A percentile compares a stretch with the other conserved stretches of the same genome.
Conservation (phyloP, 768 basidiomycete species). For the Lactifluus hygrophoroides region DNA sequence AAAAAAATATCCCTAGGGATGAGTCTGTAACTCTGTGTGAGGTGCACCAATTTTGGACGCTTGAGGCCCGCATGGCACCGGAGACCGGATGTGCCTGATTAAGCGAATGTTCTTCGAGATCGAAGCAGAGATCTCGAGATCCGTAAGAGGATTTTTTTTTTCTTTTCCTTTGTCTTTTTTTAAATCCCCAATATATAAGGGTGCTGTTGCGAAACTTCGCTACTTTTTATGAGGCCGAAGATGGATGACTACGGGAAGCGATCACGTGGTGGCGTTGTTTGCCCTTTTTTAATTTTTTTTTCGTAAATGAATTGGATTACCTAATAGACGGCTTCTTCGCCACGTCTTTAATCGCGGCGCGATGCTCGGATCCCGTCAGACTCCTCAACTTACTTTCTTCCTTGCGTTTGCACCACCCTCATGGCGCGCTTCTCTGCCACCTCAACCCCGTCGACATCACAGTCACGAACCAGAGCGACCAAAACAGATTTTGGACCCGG, state of each 20-base stretch:
- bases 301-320: background rate
- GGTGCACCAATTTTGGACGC: constrained; percentile 1
- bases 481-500: constrained; percentile 7
- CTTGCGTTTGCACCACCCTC: constrained; percentile 3
- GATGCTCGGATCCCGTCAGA: constrained; percentile 13
- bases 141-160: constrained; percentile 2
- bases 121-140: constrained; percentile 15
- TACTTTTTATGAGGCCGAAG: constrained; percentile 10
- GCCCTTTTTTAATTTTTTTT: constrained; percentile 2
- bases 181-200: background rate
- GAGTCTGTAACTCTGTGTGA: constrained; percentile 9
- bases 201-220: background rate
- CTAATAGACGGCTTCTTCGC: constrained; percentile 10
- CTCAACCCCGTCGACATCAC: constrained; percentile 16
- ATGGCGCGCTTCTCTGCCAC: constrained; percentile 18
- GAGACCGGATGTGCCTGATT: constrained; percentile 16
- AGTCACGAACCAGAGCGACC: constrained; percentile 3
- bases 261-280: constrained; percentile 14
- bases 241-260: constrained; percentile 1
- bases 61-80: constrained; percentile 16
- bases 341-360: constrained; percentile 11
- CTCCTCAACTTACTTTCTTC: constrained; percentile 10
- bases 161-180: background rate
- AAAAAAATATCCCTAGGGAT: constrained; percentile 2
- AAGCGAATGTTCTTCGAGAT: constrained; percentile 17